These are phyloP conservation scores for Solanum raphanifolium DNA, from an alignment of 257 asterid species.

Conservation along the genomic window DNA sequence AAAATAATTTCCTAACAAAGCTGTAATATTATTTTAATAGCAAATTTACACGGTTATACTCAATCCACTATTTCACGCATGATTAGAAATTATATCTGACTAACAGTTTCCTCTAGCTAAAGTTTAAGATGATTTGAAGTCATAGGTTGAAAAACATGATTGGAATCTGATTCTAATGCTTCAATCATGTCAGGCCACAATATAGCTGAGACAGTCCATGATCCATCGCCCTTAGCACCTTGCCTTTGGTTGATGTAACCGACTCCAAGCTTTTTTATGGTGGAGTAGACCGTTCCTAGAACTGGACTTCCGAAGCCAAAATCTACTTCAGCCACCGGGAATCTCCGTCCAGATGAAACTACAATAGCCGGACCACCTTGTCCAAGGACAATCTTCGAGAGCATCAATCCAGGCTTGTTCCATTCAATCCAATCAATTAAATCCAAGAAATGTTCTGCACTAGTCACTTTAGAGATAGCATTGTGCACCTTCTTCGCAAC, in stretches of 20 bases:
- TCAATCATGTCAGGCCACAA: constrained; percentile 52
- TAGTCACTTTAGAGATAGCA: constrained; percentile 22
- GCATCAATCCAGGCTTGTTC: constrained; percentile 48
- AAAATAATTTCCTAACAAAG: too few species aligned
- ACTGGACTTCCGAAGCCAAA: constrained; percentile 55
- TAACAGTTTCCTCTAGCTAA: neutral
- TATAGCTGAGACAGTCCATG: constrained; percentile 49
- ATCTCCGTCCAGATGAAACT: constrained; percentile 42
- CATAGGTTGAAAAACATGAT: constrained; percentile 35
- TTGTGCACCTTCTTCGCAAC: constrained; percentile 21
- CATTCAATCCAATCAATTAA: constrained; percentile 59
- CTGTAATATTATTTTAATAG: too few species aligned
- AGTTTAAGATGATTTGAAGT: constrained; percentile 14
- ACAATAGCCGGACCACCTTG: constrained; percentile 34
- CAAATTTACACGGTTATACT: too few species aligned
- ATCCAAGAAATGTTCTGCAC: constrained; percentile 39
- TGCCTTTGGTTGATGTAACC: constrained; percentile 54
- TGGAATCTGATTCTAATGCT: constrained; percentile 44
- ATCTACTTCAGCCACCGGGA: constrained; percentile 49
- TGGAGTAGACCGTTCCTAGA: constrained; percentile 40
- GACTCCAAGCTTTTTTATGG: constrained; percentile 46
- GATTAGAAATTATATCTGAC: neutral
- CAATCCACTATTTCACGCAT: too few species aligned
- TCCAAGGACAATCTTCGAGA: constrained; percentile 38
- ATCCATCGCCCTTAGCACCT: constrained; percentile 32